Evolutionary conservation across 2,329 filamentous ascomycete genomes (phyloP).

Genomic region (Colletotrichum endophyticum): DNA sequence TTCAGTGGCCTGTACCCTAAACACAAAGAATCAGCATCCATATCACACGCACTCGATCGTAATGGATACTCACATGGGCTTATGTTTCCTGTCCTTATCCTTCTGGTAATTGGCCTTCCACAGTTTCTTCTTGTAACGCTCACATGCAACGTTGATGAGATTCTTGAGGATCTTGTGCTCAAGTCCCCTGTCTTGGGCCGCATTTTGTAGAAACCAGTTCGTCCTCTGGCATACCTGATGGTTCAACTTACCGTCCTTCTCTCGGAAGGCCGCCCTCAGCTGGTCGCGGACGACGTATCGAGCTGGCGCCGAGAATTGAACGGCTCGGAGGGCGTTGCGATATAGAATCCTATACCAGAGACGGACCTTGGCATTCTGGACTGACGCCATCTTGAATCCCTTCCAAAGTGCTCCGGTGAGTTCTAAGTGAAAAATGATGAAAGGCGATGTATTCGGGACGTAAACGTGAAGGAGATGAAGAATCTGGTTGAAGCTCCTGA

Average conservation of each 20-base stretch:
- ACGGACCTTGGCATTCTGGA: slow-evolving; percentile 48
- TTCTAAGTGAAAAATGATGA: neutral
- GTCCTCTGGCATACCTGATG: slow-evolving; percentile 64
- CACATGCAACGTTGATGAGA: slow-evolving; percentile 51
- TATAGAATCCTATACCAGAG: slow-evolving; percentile 75
- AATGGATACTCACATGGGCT: slow-evolving; percentile 21
- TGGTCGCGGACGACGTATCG: slow-evolving; percentile 66
- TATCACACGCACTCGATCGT: neutral
- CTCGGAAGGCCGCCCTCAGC: slow-evolving; percentile 64
- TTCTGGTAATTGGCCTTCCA: slow-evolving; percentile 27
- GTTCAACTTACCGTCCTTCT: slow-evolving; percentile 51
- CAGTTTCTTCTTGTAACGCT: slow-evolving; percentile 33
- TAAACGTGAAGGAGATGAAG: neutral
- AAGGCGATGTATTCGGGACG: neutral
- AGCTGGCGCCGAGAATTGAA: slow-evolving; percentile 73
- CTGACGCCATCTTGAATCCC: slow-evolving; percentile 8
- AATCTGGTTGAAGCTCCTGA: neutral
- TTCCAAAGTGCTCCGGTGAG: slow-evolving; percentile 28
- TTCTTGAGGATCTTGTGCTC: slow-evolving; percentile 79
- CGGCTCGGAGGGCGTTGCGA: slow-evolving; percentile 69
- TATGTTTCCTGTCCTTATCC: neutral
- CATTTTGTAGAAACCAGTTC: slow-evolving; percentile 71
- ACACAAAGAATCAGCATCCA: neutral
- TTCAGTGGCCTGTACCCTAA: neutral
- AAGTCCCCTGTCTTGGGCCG: slow-evolving; percentile 65